Percentiles rank a stretch among this genome's conserved stretches.
phyloP scores from a whole-genome alignment of 441 rosid genomes.

The Capsella rubella region DNA sequence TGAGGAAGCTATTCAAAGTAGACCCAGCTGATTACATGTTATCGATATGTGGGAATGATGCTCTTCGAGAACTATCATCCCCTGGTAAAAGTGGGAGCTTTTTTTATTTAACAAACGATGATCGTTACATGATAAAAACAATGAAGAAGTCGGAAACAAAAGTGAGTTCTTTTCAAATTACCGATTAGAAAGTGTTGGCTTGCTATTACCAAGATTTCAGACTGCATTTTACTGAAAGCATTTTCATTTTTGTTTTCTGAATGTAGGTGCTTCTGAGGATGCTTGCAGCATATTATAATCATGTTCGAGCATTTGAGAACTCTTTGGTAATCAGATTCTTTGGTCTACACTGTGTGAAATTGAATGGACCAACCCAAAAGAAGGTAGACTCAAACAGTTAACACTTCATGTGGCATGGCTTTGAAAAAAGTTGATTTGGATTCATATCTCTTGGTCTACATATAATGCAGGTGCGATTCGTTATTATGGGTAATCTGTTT shows the following conservation, averaged over 20 bases:
- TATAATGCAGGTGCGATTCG: conserved; percentile 61
- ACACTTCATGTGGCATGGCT: not conserved
- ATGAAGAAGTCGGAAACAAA: conserved; percentile 74
- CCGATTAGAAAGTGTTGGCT: conserved; percentile 10
- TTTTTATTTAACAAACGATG: conserved; percentile 55
- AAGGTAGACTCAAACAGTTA: conserved; percentile 48
- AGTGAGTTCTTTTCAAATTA: conserved; percentile 41
- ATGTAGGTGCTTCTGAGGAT: conserved; percentile 69
- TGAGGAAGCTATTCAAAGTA: conserved; percentile 74
- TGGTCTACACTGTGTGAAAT: conserved; percentile 71
- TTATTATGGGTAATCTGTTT: conserved; percentile 76
- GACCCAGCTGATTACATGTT: conserved; percentile 82
- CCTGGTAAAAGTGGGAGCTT: conserved; percentile 91
- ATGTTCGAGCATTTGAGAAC: conserved; percentile 66
- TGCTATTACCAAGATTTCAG: conserved; percentile 6
- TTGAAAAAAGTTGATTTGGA: not conserved
- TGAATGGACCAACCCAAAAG: conserved; percentile 65
- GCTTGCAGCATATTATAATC: conserved; percentile 74
- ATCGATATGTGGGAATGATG: conserved; percentile 75
- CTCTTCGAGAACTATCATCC: conserved; percentile 76
- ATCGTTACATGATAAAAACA: conserved; percentile 53
- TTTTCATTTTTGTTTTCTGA: not conserved
- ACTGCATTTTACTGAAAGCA: not conserved
- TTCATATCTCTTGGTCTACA: conserved; percentile 10
- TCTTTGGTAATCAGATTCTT: conserved; percentile 67